Base-by-base conservation (phyloP, 208 protist species). In the Wallacemonas sp. region DNA sequence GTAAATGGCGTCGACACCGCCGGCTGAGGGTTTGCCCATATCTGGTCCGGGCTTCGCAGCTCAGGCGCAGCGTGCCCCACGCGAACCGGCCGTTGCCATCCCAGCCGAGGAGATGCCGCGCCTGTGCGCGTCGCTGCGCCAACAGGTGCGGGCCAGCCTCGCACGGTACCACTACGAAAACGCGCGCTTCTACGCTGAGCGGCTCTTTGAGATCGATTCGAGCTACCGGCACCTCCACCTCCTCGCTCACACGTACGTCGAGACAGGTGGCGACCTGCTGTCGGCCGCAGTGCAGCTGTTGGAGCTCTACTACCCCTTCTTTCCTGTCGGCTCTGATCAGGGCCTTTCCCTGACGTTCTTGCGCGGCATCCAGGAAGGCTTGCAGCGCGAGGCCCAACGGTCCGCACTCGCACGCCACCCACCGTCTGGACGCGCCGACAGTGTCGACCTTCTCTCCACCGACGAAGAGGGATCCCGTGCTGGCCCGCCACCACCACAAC, bases 101-200 rank as follows among this genome's bases (percentile, higher is more conserved):
- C 39, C 67, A 2, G 26, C 43, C 11, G 71, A 74, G n/a, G 27
- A 78, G 6, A 30, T 68, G 47, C 41, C 21, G 46, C 64, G 70
- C 27, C 70, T 79, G 49, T 29, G 48, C 21, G 44, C 65, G 29
- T 29, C 73, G 11, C 60, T 94, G 9, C 64, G 70, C 39, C 68
- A 81, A 14, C 62, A 67, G 23, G 73, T 96, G n/a, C 55, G 78
- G 17, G 81, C 92, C 23, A 91, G 81, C 39, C 73, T 95, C 12
- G 24, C 64, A 26, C 61, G 54, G 21, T 85, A 92, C 65, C 41
- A 97, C 33, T 87, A 84, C 57, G 32, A 56, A 9, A 96, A 97
- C 75, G 92, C 92, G 36, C 81, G 95, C 62, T 97, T 96, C 58
- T 85, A 93, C 26, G 87, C 95, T 2, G 92, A 97, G 68, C 80